These are phyloP conservation scores for Coemansia sp. DNA, from an alignment of 371 early-diverging fungal species.

Conservation along the genomic window DNA sequence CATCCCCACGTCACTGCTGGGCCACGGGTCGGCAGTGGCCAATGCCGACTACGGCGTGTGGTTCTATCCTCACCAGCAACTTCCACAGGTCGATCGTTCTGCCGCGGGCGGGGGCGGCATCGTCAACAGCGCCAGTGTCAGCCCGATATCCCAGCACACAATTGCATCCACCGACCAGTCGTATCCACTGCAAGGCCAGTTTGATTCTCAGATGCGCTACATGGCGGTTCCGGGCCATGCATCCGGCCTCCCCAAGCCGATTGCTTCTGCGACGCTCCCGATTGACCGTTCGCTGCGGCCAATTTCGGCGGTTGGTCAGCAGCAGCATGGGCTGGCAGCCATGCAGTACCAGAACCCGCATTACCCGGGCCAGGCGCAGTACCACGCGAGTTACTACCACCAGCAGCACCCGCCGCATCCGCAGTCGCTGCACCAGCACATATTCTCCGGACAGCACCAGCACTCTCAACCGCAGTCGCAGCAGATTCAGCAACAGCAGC, in stretches of 20 bases:
- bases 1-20: slow-evolving; percentile 42
- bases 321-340: slow-evolving; percentile 9
- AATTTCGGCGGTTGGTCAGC: slow-evolving; percentile 15
- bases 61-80: slow-evolving; percentile 43
- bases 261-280: slow-evolving; percentile 4
- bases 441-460: slow-evolving; percentile 10
- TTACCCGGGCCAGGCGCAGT: slow-evolving; percentile 10
- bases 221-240: slow-evolving; percentile 46
- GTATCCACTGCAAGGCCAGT: slow-evolving; percentile 35
- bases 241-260: slow-evolving; percentile 31
- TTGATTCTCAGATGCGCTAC: slow-evolving; percentile 46
- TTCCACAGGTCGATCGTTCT: slow-evolving; percentile 28
- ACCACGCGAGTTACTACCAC: slow-evolving; percentile 29
- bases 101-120: slow-evolving; percentile 24
- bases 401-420: slow-evolving; percentile 16
- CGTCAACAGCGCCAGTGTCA: slow-evolving; percentile 37
- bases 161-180: slow-evolving; percentile 29
- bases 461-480: slow-evolving; percentile 4
- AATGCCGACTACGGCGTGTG: slow-evolving; percentile 42
- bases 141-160: slow-evolving; percentile 41
- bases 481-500: neutral
- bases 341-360: slow-evolving; percentile 22
- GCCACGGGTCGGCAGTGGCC: slow-evolving; percentile 32
- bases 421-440: slow-evolving; percentile 6
- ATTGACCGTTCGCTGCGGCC: slow-evolving; percentile 33